Conservation (phyloP, 2,329 filamentous ascomycete genomes). For the Calonectria pauciramosa region DNA sequence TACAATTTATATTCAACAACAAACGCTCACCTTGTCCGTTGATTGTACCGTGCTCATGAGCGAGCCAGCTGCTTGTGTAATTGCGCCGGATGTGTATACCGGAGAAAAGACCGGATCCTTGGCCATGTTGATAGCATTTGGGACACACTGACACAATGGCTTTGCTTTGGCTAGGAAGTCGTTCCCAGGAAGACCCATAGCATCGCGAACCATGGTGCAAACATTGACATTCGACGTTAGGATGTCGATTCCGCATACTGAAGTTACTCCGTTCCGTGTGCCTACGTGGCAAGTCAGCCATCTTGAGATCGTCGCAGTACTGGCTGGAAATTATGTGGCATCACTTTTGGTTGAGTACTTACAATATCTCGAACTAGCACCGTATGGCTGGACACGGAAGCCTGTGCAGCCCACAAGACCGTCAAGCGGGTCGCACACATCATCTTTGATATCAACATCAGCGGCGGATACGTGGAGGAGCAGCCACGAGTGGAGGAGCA, state of each 20-base stretch:
- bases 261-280: neutral
- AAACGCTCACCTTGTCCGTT: neutral
- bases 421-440: neutral
- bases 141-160: neutral
- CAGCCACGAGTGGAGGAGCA: neutral
- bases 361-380: neutral
- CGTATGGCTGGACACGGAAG: neutral
- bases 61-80: neutral
- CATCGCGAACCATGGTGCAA: neutral
- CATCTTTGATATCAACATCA: neutral
- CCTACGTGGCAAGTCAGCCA: neutral
- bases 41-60: neutral
- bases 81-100: neutral
- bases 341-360: neutral
- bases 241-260: neutral
- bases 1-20: too few species aligned
- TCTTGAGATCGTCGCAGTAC: neutral
- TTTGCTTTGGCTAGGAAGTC: neutral
- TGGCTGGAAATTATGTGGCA: neutral
- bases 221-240: neutral
- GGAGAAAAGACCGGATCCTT: neutral
- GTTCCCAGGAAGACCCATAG: neutral
- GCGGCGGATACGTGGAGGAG: neutral
- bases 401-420: neutral
- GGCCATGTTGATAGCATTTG: neutral